These are phyloP conservation scores for Kodamaea anthophila DNA, from an alignment of 1,139 yeast species.

Conservation along the genomic window DNA sequence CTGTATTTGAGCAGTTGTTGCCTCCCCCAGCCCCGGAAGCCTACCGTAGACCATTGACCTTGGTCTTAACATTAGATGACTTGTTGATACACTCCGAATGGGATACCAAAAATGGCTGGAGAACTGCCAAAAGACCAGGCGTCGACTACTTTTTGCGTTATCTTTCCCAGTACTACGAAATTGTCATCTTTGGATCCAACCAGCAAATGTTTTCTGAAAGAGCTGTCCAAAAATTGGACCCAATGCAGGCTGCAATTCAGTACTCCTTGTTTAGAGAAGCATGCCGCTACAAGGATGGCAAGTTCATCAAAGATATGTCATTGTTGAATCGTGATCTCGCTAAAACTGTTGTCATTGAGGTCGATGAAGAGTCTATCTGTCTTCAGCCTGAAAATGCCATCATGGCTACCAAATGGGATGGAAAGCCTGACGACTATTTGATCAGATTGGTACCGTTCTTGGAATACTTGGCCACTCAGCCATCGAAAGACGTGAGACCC, in stretches of 20 bases:
- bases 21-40: conserved; percentile 89
- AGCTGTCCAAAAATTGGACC: conserved; percentile 83
- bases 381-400: conserved; percentile 92
- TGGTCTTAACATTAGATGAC: conserved; percentile 86
- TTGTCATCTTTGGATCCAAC: conserved; percentile 82
- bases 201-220: conserved; percentile 83
- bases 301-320: conserved; percentile 76
- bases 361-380: conserved; percentile 63
- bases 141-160: conserved; percentile 93
- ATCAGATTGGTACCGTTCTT: conserved; percentile 82
- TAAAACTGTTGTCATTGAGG: conserved; percentile 76
- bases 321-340: conserved; percentile 85
- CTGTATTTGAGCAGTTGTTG: conserved; percentile 84
- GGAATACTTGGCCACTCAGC: conserved; percentile 92
- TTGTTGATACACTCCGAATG: conserved; percentile 86
- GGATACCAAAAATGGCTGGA: conserved; percentile 93
- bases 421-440: conserved; percentile 72
- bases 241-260: conserved; percentile 82
- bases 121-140: conserved; percentile 98
- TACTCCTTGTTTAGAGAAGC: conserved; percentile 89
- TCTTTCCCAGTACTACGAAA: conserved; percentile 90
- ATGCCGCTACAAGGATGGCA: conserved; percentile 85
- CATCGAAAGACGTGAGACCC: conserved; percentile 85
- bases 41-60: conserved; percentile 86
- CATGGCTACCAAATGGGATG: conserved; percentile 80